Percentiles rank a stretch among this genome's conserved stretches.
phyloP scores from a whole-genome alignment of 2,329 filamentous ascomycete genomes.

The Xylariaceae sp. region DNA sequence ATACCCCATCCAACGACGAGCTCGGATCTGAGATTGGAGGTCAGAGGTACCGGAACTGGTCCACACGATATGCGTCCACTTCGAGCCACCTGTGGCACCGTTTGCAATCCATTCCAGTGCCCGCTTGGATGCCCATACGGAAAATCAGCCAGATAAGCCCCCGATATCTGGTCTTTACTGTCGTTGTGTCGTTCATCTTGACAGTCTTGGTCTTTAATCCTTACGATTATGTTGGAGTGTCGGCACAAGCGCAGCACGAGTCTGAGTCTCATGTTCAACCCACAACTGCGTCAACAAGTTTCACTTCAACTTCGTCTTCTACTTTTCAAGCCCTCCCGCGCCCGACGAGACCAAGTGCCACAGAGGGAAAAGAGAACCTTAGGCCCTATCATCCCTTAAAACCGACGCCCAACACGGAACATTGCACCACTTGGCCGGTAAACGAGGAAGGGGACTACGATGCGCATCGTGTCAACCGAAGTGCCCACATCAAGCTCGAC shows the following conservation, averaged over 20 bases:
- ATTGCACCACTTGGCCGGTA: constrained; percentile 30
- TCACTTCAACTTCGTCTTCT: background rate
- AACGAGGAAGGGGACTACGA: constrained; percentile 20
- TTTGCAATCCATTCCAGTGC: constrained; percentile 18
- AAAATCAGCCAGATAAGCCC: constrained; percentile 23
- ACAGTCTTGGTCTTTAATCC: constrained; percentile 25
- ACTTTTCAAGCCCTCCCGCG: background rate
- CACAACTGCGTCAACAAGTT: background rate
- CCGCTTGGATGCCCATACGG: constrained; percentile 20
- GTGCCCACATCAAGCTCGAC: constrained; percentile 14
- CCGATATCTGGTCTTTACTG: constrained; percentile 19
- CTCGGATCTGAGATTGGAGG: too few species aligned
- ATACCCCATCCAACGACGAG: too few species aligned
- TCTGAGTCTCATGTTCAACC: constrained; percentile 6
- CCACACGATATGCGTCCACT: background rate
- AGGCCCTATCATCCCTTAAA: constrained; percentile 8
- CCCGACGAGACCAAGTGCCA: background rate
- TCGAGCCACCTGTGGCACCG: constrained; percentile 19
- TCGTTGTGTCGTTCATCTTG: constrained; percentile 19
- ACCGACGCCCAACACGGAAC: constrained; percentile 10
- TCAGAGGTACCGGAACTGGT: too few species aligned
- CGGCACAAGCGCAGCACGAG: constrained; percentile 13
- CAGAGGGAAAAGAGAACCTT: background rate
- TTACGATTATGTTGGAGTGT: constrained; percentile 13
- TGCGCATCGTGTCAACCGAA: constrained; percentile 10